Evolutionary conservation across 2,329 filamentous ascomycete species (phyloP).

Genomic region (Exophiala sideris): DNA sequence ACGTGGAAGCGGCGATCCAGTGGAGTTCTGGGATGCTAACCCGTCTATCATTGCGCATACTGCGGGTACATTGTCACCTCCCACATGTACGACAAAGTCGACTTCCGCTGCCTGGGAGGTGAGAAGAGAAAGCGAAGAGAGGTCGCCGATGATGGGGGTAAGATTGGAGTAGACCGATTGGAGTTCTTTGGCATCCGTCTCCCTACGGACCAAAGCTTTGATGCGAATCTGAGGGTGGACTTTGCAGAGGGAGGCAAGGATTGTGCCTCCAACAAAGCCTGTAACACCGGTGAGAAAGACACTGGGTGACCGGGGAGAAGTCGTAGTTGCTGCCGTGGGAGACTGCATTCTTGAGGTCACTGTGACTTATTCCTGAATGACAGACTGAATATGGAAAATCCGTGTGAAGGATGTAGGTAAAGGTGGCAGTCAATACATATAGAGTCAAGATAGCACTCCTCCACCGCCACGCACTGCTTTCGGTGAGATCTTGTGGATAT

Average conservation of each 20-base stretch:
- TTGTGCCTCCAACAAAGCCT: background rate
- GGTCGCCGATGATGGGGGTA: background rate
- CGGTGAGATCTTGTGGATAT: no score
- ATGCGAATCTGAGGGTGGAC: background rate
- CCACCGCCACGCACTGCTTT: no score
- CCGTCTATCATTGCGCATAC: background rate
- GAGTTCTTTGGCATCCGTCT: background rate
- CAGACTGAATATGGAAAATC: no score
- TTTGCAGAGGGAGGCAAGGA: background rate
- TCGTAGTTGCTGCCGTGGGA: no score
- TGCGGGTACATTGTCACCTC: background rate
- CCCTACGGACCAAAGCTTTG: background rate
- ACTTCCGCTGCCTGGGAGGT: background rate
- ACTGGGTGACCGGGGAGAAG: background rate
- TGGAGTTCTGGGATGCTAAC: background rate
- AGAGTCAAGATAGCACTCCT: no score
- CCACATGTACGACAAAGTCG: background rate
- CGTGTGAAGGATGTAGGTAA: no score
- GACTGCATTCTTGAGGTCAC: no score
- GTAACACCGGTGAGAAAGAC: background rate
- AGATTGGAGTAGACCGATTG: background rate
- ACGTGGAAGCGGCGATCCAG: background rate
- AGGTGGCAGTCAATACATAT: no score
- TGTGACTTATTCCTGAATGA: no score
- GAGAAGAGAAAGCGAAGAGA: background rate